Conservation (phyloP, 2,329 filamentous ascomycete species). For the Pseudopithomyces chartarum region DNA sequence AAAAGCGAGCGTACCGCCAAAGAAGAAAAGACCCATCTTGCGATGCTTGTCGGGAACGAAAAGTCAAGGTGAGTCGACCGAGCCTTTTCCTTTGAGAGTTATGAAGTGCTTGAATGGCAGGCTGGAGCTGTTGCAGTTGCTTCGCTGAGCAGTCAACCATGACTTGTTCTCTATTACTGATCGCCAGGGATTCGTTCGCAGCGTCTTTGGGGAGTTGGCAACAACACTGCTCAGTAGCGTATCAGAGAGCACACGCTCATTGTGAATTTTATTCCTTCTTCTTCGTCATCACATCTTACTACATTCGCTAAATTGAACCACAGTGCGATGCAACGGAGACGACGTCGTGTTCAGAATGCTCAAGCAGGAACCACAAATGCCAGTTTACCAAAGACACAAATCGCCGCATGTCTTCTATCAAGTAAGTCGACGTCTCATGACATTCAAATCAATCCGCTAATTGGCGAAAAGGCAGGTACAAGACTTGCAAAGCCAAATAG, state of each 20-base stretch:
- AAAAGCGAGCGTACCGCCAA: slow-evolving; percentile 94
- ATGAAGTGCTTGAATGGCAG: neutral
- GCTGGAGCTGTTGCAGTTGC: neutral
- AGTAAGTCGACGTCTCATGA: slow-evolving; percentile 57
- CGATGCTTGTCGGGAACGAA: slow-evolving; percentile 89
- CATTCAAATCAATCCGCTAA: slow-evolving; percentile 10
- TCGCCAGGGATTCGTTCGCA: neutral
- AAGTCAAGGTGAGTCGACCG: slow-evolving; percentile 63
- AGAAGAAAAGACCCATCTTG: slow-evolving; percentile 95
- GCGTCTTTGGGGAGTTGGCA: neutral
- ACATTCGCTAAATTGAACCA: slow-evolving; percentile 17
- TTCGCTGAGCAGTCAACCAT: neutral
- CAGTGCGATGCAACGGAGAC: slow-evolving; percentile 95
- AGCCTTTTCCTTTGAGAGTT: neutral
- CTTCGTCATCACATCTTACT: too few relatives aligned
- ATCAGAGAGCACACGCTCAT: too few relatives aligned
- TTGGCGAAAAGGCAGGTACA: slow-evolving; percentile 74
- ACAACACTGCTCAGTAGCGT: neutral
- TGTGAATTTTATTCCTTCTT: neutral
- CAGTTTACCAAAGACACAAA: slow-evolving; percentile 99
- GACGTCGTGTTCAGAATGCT: slow-evolving; percentile 95
- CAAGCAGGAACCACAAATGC: slow-evolving; percentile 93
- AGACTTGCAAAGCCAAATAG: slow-evolving; percentile 91
- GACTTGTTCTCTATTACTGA: neutral
- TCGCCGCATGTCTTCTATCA: slow-evolving; percentile 97